Percentiles rank a stretch among this genome's conserved stretches.
phyloP scores from a whole-genome alignment of 805 yeast species.

The Ogataea angusta region DNA sequence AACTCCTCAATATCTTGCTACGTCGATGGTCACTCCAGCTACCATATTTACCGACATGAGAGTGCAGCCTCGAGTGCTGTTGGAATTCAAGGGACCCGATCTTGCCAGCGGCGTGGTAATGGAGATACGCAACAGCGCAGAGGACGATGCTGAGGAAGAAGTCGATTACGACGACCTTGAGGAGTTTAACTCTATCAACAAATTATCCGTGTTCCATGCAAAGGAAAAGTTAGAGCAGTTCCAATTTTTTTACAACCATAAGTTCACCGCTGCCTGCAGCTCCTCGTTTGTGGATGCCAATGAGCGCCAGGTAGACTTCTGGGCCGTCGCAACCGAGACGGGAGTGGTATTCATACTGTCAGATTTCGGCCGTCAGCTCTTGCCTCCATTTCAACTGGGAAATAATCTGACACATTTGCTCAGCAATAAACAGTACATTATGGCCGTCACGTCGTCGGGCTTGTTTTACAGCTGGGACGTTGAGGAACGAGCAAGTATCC shows the following conservation, averaged over 20 bases:
- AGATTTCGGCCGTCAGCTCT: slow-evolving; percentile 42
- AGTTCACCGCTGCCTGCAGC: slow-evolving; percentile 34
- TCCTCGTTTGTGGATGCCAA: slow-evolving; percentile 32
- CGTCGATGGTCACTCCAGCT: slow-evolving; percentile 25
- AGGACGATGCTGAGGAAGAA: slow-evolving; percentile 27
- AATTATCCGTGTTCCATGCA: slow-evolving; percentile 15
- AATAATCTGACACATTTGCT: slow-evolving; percentile 39
- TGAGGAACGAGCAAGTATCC: slow-evolving; percentile 29
- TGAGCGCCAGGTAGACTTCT: slow-evolving; percentile 48
- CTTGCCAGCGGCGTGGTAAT: slow-evolving; percentile 12
- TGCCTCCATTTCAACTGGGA: slow-evolving; percentile 54
- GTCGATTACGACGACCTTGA: slow-evolving; percentile 30
- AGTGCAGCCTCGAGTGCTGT: slow-evolving; percentile 31
- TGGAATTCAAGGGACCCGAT: slow-evolving; percentile 16
- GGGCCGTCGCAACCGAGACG: slow-evolving; percentile 55
- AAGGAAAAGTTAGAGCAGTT: slow-evolving; percentile 33
- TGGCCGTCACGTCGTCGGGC: slow-evolving; percentile 50
- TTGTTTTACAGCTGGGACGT: slow-evolving; percentile 50
- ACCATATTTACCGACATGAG: slow-evolving; percentile 30
- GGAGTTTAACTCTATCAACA: slow-evolving; percentile 35
- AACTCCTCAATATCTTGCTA: slow-evolving; percentile 25
- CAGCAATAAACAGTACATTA: slow-evolving; percentile 33
- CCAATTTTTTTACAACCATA: slow-evolving; percentile 41
- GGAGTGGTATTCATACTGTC: slow-evolving; percentile 50
- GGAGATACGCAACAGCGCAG: slow-evolving; percentile 30